These are phyloP conservation scores for Boletus pseudo-olivaceus DNA, from an alignment of 768 basidiomycete genomes.

Conservation along the genomic window DNA sequence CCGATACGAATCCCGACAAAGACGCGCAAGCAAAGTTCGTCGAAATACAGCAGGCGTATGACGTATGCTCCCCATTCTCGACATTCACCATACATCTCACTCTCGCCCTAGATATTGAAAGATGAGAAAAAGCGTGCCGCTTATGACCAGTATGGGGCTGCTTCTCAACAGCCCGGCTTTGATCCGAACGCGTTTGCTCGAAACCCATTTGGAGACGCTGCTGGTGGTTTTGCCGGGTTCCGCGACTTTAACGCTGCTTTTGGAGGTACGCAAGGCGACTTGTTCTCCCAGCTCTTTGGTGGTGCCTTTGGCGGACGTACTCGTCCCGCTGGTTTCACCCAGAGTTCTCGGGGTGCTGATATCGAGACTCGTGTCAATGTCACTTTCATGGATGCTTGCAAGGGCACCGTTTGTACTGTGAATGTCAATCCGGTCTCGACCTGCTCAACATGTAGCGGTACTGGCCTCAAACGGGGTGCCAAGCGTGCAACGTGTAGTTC, in stretches of 20 bases:
- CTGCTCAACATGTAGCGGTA: conserved; percentile 81
- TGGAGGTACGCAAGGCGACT: conserved; percentile 52
- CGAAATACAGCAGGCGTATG: conserved; percentile 96
- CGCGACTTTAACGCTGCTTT: conserved; percentile 64
- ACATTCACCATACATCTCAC: conserved; percentile 19
- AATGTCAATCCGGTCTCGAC: conserved; percentile 77
- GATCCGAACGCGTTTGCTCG: conserved; percentile 81
- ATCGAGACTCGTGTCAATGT: conserved; percentile 74
- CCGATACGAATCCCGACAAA: conserved; percentile 94
- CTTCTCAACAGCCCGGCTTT: conserved; percentile 92
- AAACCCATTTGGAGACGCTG: conserved; percentile 45
- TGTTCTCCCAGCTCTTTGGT: conserved; percentile 88
- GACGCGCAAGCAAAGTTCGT: conserved; percentile 88
- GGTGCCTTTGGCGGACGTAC: conserved; percentile 50
- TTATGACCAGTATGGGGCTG: conserved; percentile 89
- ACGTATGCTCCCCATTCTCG: conserved; percentile 51
- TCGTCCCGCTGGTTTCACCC: conserved; percentile 42
- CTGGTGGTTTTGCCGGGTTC: conserved; percentile 69
- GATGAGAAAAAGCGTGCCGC: conserved; percentile 90
- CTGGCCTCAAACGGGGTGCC: conserved; percentile 82
- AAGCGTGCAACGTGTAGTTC: conserved; percentile 74
- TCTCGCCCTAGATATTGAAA: conserved; percentile 67
- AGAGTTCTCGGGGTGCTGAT: conserved; percentile 64
- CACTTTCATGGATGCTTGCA: conserved; percentile 93
- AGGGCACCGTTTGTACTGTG: conserved; percentile 74